Conservation (phyloP, 2,329 filamentous ascomycete species). For the Penicillium sp. region DNA sequence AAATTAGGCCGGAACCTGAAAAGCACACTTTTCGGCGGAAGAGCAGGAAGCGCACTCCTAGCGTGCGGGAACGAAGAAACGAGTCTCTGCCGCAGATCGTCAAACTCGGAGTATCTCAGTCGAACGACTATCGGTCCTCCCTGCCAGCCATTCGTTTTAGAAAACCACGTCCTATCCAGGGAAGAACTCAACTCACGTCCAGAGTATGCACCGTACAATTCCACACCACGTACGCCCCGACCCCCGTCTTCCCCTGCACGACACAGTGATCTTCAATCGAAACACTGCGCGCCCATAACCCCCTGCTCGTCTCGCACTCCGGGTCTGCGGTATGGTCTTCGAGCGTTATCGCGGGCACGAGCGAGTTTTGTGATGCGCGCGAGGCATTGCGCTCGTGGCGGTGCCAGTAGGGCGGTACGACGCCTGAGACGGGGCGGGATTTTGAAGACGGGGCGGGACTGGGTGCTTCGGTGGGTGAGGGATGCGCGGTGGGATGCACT, state of each 20-base stretch:
- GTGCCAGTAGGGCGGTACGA: conserved; percentile 48
- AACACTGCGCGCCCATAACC: conserved; percentile 63
- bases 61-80: conserved; percentile 80
- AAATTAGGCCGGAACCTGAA: conserved; percentile 79
- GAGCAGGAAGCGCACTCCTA: conserved; percentile 76
- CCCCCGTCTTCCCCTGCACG: conserved; percentile 57
- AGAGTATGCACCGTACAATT: conserved; percentile 85
- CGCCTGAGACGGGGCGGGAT: conserved; percentile 28
- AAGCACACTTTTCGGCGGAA: conserved; percentile 89
- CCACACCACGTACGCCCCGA: conserved; percentile 95
- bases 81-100: conserved; percentile 72
- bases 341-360: conserved; percentile 54
- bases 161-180: too few relatives aligned
- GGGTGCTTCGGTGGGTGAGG: neutral
- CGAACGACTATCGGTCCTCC: conserved; percentile 58
- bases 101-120: conserved; percentile 89
- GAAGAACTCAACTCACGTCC: conserved; percentile 54
- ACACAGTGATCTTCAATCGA: conserved; percentile 62
- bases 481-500: neutral
- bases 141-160: conserved; percentile 27
- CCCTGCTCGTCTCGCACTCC: conserved; percentile 54
- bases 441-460: neutral
- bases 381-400: conserved; percentile 42
- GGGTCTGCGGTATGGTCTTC: conserved; percentile 64
- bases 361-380: conserved; percentile 40